Percentiles rank a stretch among this genome's conserved stretches.
Evolutionary conservation across 2,329 filamentous ascomycete species (phyloP).

Genomic region (Aspergillus ruber): DNA sequence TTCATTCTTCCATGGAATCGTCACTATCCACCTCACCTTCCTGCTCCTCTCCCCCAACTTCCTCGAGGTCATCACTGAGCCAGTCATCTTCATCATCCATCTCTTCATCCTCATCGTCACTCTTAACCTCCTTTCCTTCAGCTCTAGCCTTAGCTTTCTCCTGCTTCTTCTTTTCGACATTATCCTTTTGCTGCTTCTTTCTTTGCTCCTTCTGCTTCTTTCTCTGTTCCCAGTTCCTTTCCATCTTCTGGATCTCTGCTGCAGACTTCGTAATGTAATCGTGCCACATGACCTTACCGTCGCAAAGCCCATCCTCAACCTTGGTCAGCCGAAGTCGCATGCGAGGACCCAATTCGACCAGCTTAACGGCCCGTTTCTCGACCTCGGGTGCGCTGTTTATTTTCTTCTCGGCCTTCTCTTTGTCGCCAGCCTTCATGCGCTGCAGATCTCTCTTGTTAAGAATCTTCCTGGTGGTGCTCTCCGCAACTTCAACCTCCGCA

Average conservation of each 20-base stretch:
- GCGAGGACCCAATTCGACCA: conserved; percentile 85
- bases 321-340: conserved; percentile 87
- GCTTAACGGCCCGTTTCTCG: conserved; percentile 80
- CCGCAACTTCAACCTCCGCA: conserved; percentile 81
- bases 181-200: conserved; percentile 76
- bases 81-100: conserved; percentile 50
- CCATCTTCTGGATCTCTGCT: conserved; percentile 69
- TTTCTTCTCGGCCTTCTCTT: conserved; percentile 41
- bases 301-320: conserved; percentile 88
- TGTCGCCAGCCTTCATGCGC: conserved; percentile 39
- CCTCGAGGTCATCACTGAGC: conserved; percentile 46
- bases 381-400: conserved; percentile 45
- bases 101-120: conserved; percentile 43
- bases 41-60: conserved; percentile 38
- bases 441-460: conserved; percentile 46
- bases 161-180: conserved; percentile 79
- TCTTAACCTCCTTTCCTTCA: conserved; percentile 36
- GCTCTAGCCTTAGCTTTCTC: conserved; percentile 47
- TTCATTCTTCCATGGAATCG: conserved; percentile 39
- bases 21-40: conserved; percentile 26
- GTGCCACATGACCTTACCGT: conserved; percentile 94
- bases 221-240: conserved; percentile 73
- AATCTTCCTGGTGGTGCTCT: conserved; percentile 49
- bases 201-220: conserved; percentile 75
- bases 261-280: conserved; percentile 83